Evolutionary conservation across 2,329 filamentous ascomycete genomes (phyloP).

Genomic region (Aspergillus sp.): DNA sequence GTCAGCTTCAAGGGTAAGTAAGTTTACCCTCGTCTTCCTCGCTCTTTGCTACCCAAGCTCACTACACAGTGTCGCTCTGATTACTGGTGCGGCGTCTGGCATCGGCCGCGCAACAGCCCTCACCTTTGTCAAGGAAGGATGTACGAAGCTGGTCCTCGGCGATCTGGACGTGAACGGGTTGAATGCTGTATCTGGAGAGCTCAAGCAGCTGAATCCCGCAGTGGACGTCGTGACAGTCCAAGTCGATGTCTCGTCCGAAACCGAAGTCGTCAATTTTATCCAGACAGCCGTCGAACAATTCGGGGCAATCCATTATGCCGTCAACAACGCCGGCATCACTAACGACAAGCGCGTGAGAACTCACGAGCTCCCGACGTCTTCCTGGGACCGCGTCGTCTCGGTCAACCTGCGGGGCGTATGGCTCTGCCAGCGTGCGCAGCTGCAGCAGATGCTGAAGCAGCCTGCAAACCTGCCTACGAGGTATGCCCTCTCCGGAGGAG

Average conservation of each 20-base stretch:
- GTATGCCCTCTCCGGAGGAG: neutral
- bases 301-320: conserved; percentile 5
- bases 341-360: conserved; percentile 3
- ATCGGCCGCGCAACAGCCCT: conserved; percentile 9
- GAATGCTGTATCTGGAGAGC: neutral
- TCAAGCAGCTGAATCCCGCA: neutral
- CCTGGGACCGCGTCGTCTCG: conserved; percentile 1
- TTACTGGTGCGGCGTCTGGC: conserved; percentile 10
- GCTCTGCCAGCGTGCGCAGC: conserved; percentile 3
- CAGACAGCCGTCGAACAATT: neutral
- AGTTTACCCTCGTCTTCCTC: too few species aligned
- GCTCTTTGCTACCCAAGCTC: too few species aligned
- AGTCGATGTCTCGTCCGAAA: conserved; percentile 6
- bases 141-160: conserved; percentile 1
- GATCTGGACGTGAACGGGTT: neutral
- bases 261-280: neutral
- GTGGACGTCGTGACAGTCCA: neutral
- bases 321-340: conserved; percentile 10
- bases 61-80: conserved; percentile 6
- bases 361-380: neutral
- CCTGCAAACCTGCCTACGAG: neutral
- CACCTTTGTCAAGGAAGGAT: conserved; percentile 10
- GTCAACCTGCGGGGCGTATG: conserved; percentile 6
- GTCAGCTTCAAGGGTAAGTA: neutral
- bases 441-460: conserved; percentile 2